Evolutionary conservation across 352 stramenopile species (phyloP), one percentile per base, ranked within the genome.

Genomic region (Phytophthora melonis): DNA sequence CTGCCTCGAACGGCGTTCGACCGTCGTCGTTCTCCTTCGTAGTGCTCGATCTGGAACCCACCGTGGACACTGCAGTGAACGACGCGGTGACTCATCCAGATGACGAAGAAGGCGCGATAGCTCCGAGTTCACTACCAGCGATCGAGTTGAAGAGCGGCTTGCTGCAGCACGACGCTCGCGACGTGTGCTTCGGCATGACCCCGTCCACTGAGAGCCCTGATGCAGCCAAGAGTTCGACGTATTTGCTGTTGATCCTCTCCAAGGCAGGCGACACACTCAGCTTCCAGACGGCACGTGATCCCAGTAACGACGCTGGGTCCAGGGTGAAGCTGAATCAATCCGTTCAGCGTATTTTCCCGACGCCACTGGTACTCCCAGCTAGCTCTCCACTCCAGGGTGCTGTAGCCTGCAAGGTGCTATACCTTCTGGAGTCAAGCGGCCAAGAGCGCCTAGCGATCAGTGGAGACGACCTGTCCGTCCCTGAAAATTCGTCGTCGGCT

Each of bases 281-380:
- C 23, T 63, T 92, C 3, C 83, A 93, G 58, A 72, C 64, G 11
- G 75, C 77, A 18, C 80, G 68, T 43, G 76, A 87, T 54, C 68
- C 76, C 11, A 72, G 79, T 32, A 84, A 86, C 53, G 54, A 78
- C 1, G 30, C 49, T 16, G 58, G 50, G 14, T 58, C 70, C 63
- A 75, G 70, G 2, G 45, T 93, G 11, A 58, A 85, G 30, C 60
- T 93, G 11, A 80, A 68, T 27, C 74, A 80, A 3, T 70, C 77
- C 2, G 75, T 90, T 30, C 57, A 65, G 7, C 84, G 85, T 3
- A 55, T 96, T 18, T 94, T 96, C 47, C 34, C 67, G 13, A 88
- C 88, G 13, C 86, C 86, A 0, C 30, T 93, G 3, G 19, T 61
- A n/a, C 60, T 92, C 5, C 34, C 75, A 27, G 6, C 59, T n/a